Conservation (phyloP, 2,329 filamentous ascomycete genomes). For the Aspergillus uvarum region DNA sequence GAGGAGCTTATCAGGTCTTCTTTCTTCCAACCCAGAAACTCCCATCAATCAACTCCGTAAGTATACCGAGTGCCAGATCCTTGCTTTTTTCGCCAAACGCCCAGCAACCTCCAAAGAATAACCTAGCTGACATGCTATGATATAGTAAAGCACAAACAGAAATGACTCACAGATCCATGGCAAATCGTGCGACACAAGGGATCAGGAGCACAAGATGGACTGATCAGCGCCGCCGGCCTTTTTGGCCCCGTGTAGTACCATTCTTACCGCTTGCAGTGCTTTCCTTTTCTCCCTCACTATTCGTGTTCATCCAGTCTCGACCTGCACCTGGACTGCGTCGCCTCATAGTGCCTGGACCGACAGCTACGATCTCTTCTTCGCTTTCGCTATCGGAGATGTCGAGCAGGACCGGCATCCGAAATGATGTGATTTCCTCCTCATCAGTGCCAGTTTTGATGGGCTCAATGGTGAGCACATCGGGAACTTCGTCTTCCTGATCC, state of each 20-base stretch:
- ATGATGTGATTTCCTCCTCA: slow-evolving; percentile 58
- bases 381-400: slow-evolving; percentile 92
- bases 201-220: background rate
- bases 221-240: slow-evolving; percentile 34
- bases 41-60: slow-evolving; percentile 1
- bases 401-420: slow-evolving; percentile 89
- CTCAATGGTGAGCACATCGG: slow-evolving; percentile 82
- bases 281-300: slow-evolving; percentile 32
- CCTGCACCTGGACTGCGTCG: slow-evolving; percentile 77
- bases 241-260: slow-evolving; percentile 25
- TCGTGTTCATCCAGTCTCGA: slow-evolving; percentile 61
- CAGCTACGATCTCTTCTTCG: slow-evolving; percentile 77
- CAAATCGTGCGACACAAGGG: too few species aligned
- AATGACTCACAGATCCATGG: background rate
- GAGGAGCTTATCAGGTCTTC: background rate
- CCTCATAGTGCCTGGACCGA: slow-evolving; percentile 77
- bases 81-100: background rate
- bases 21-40: background rate
- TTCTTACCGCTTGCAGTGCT: slow-evolving; percentile 19
- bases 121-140: background rate
- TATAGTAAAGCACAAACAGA: background rate
- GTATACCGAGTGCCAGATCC: slow-evolving; percentile 2
- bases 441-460: slow-evolving; percentile 61
- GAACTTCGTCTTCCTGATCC: slow-evolving; percentile 87
- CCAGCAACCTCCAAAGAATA: background rate